Base-by-base conservation (phyloP, 495 filamentous ascomycete species). In the Hyphodiscus hymeniophilus region DNA sequence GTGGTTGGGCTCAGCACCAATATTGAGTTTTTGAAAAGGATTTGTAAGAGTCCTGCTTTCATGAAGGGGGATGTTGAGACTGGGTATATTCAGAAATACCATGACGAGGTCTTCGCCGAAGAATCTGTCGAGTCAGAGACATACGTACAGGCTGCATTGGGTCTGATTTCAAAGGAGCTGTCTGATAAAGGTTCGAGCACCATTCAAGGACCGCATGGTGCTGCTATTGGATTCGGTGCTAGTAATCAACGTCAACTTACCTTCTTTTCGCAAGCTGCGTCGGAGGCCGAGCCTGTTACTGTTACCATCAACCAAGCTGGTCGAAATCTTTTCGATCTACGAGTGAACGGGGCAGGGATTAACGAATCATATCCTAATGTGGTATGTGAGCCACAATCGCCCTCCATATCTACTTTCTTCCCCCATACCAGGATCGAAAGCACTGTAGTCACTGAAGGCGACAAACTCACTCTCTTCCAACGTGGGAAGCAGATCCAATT, bases 1-100 rank as follows among this genome's bases (percentile, higher is more conserved):
- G 76, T 99, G 7, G 94, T 89, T 1, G 92, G 92, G 1, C 77
- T 90, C 13, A 82, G 84, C 58, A 98, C 92, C 5, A 99, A 99
- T 60, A 91, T 99, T 36, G 94, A 96, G 63, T 97, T 97, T 60
- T 56, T 99, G 32, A 99, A 97, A 68, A 73, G 76, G 5, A 68
- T 95, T 23, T 94, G 89, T 62, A 73, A 73, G 24, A 89, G 84
- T 57, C 73, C 79, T 7, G 85, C 80, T 33, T 98, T 97, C 56
- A 77, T 94, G 54, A 75, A 80, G 16, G 92, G 90, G 10, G 80
- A 89, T 10, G 89, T 98, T 6, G 94, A 99, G 61, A 97, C 92
- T 0, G 92, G 92, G 4, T 99, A 92, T 61, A 97, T 98, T 54
- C 80, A 84, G 34, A 95, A 94, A 59, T 82, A 94, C 63, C 77